Conservation (phyloP, 805 yeast genomes). For the Jamesozyma spencerorum region DNA sequence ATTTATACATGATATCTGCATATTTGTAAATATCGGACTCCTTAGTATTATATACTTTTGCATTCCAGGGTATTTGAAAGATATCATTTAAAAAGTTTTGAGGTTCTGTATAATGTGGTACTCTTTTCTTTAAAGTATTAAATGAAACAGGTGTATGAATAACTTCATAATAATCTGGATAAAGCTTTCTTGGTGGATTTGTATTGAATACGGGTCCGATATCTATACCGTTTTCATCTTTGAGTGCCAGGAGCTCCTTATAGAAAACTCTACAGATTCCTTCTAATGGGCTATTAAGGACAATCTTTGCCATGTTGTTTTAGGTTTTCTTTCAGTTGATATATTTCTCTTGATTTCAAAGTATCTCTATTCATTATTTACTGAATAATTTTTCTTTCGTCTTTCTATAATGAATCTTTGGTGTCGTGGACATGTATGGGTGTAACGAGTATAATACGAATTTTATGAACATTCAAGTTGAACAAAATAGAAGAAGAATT, state of each 20-base stretch:
- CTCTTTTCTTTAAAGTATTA: conserved; percentile 54
- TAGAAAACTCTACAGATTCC: conserved; percentile 6
- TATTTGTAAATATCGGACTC: conserved; percentile 58
- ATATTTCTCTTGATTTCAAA: neutral
- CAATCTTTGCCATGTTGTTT: neutral
- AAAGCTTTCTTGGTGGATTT: conserved; percentile 58
- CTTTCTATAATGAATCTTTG: too few relatives aligned
- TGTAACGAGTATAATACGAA: neutral
- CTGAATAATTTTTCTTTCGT: neutral
- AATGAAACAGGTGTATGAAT: conserved; percentile 74
- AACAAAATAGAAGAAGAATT: too few relatives aligned
- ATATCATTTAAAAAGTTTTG: conserved; percentile 70
- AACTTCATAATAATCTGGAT: conserved; percentile 69
- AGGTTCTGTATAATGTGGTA: conserved; percentile 51
- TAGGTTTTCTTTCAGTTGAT: too few relatives aligned
- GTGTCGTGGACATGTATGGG: neutral
- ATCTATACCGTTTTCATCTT: conserved; percentile 19
- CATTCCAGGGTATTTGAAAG: conserved; percentile 85
- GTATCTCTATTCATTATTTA: neutral
- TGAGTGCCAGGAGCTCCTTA: conserved; percentile 11
- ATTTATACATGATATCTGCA: conserved; percentile 44
- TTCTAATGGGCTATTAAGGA: conserved; percentile 5
- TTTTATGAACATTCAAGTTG: neutral
- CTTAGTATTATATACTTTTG: conserved; percentile 69
- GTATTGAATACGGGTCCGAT: conserved; percentile 26